A percentile compares a stretch with the other conserved stretches of the same genome.
Evolutionary conservation across 805 yeast genomes (phyloP).

Genomic region (Saccharomycopsis olivae): DNA sequence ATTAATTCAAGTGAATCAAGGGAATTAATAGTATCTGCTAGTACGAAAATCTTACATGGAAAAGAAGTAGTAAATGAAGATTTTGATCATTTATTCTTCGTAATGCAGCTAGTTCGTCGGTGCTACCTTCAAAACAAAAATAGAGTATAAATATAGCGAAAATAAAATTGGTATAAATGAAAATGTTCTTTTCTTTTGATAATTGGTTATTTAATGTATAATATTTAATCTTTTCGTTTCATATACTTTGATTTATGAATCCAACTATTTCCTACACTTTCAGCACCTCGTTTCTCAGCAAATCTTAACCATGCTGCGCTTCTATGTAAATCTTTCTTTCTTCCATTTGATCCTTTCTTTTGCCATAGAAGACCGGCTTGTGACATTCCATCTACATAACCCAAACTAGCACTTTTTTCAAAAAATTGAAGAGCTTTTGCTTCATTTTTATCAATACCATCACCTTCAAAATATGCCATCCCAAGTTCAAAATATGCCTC

Average conservation of each 20-base stretch:
- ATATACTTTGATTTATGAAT: slow-evolving; percentile 60
- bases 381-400: slow-evolving; percentile 57
- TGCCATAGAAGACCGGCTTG: slow-evolving; percentile 64
- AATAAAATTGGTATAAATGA: background rate
- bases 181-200: background rate
- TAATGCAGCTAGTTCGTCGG: slow-evolving; percentile 27
- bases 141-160: background rate
- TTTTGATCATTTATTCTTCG: slow-evolving; percentile 35
- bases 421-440: slow-evolving; percentile 44
- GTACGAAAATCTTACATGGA: slow-evolving; percentile 30
- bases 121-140: slow-evolving; percentile 17
- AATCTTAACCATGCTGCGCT: slow-evolving; percentile 66
- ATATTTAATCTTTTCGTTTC: slow-evolving; percentile 19
- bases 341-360: slow-evolving; percentile 35
- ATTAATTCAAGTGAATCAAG: slow-evolving; percentile 10
- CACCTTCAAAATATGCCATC: slow-evolving; percentile 42
- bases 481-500: slow-evolving; percentile 55
- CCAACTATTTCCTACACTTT: slow-evolving; percentile 62
- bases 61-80: slow-evolving; percentile 29
- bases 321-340: slow-evolving; percentile 45
- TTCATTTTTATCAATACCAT: slow-evolving; percentile 47
- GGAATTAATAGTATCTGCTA: slow-evolving; percentile 32
- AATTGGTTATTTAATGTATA: too few relatives aligned
- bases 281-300: slow-evolving; percentile 52
- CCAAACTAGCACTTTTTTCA: slow-evolving; percentile 57